A percentile compares a stretch with the other conserved stretches of the same genome.
phyloP scores from a whole-genome alignment of 225 moss, liverwort and hornwort species.

The Physcomitrellopsis africana region DNA sequence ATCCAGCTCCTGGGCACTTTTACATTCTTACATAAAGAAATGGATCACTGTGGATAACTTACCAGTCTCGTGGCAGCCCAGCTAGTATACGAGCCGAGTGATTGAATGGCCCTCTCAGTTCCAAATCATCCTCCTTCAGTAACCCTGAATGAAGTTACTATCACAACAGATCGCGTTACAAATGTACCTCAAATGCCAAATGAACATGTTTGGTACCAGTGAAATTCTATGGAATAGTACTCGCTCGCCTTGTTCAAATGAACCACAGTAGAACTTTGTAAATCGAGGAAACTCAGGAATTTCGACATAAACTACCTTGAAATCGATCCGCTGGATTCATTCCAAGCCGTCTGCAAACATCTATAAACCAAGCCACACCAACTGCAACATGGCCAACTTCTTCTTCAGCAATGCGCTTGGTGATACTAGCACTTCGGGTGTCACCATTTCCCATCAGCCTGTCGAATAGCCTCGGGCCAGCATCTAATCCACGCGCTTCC shows the following conservation, averaged over 20 bases:
- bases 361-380: slow-evolving; percentile 85
- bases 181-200: slow-evolving; percentile 11
- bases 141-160: slow-evolving; percentile 48
- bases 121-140: slow-evolving; percentile 66
- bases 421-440: slow-evolving; percentile 78
- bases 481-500: slow-evolving; percentile 97
- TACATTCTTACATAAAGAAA: background rate
- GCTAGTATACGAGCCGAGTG: slow-evolving; percentile 76
- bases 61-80: slow-evolving; percentile 88
- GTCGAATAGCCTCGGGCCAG: slow-evolving; percentile 89
- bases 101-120: slow-evolving; percentile 90
- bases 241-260: background rate
- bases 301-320: slow-evolving; percentile 47
- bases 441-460: slow-evolving; percentile 80
- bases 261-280: background rate
- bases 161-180: slow-evolving; percentile 7
- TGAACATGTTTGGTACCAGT: background rate
- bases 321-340: slow-evolving; percentile 72
- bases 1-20: background rate
- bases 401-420: slow-evolving; percentile 86
- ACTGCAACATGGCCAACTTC: slow-evolving; percentile 96
- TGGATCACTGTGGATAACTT: slow-evolving; percentile 23
- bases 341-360: slow-evolving; percentile 72
- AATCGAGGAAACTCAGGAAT: background rate
- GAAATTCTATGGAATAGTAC: background rate